phyloP scores from a whole-genome alignment of 225 moss, liverwort and hornwort genomes.

The Anthoceros angustus region DNA sequence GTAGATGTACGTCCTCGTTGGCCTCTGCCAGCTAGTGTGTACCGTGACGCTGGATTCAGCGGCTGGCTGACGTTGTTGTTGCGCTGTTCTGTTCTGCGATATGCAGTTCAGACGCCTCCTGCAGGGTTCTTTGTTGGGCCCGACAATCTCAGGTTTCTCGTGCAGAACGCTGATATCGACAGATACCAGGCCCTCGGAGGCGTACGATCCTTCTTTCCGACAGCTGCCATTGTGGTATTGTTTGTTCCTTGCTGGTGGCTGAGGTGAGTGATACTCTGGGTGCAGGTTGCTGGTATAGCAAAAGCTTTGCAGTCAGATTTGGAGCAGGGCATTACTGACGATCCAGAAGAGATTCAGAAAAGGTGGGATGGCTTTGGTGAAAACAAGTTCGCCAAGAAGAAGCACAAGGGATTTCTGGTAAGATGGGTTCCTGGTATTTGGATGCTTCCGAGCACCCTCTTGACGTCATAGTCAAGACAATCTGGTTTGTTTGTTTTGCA shows the following conservation, averaged over 20 bases:
- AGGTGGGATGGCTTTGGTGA: conserved; percentile 54
- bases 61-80: not conserved
- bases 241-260: not conserved
- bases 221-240: not conserved
- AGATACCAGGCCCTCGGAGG: conserved; percentile 52
- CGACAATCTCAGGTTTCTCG: conserved; percentile 28
- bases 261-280: not conserved
- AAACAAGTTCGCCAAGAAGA: conserved; percentile 72
- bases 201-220: conserved; percentile 21
- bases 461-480: not conserved
- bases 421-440: not conserved
- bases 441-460: not conserved
- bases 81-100: conserved; percentile 3
- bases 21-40: conserved; percentile 7
- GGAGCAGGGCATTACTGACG: conserved; percentile 44
- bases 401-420: conserved; percentile 51
- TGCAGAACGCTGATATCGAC: conserved; percentile 39
- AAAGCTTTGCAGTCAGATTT: conserved; percentile 36
- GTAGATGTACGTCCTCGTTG: conserved; percentile 7
- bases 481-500: conserved; percentile 16
- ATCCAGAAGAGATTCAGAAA: conserved; percentile 31
- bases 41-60: not conserved
- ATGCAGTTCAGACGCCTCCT: conserved; percentile 27
- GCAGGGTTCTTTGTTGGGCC: conserved; percentile 49
- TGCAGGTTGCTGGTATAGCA: conserved; percentile 34